Evolutionary conservation across 2,329 filamentous ascomycete genomes (phyloP).

Genomic region (Chaetomium sp.): DNA sequence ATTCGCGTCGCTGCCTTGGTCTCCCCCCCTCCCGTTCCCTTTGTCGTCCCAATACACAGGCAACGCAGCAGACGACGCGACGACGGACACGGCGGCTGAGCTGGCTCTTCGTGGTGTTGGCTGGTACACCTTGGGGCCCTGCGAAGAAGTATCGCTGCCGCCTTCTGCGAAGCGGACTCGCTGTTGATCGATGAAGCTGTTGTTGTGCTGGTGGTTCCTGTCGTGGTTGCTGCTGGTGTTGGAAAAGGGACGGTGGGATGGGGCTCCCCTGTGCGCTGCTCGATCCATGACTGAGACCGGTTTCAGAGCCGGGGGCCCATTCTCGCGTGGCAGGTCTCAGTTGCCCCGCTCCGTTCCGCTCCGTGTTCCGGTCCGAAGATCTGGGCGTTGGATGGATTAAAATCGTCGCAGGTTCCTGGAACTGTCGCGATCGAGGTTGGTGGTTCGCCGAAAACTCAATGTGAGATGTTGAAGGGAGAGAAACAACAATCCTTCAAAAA

Average conservation of each 20-base stretch:
- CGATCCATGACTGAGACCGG: constrained; percentile 12
- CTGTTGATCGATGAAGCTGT: neutral
- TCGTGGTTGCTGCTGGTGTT: neutral
- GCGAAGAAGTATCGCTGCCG: constrained; percentile 1
- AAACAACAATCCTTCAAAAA: neutral
- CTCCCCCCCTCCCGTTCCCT: constrained; percentile 4
- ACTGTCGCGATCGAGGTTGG: neutral
- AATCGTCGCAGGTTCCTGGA: neutral
- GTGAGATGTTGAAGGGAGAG: neutral
- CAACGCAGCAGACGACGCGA: neutral
- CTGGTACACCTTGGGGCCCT: constrained; percentile 5
- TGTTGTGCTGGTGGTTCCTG: neutral
- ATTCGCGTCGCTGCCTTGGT: constrained; percentile 18
- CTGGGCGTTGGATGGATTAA: neutral
- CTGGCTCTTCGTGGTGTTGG: neutral
- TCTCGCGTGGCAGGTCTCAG: constrained; percentile 2
- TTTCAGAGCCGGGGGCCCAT: constrained; percentile 18
- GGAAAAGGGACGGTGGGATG: constrained; percentile 4
- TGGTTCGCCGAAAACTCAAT: neutral
- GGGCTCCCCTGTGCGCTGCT: constrained; percentile 16
- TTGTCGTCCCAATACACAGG: constrained; percentile 27
- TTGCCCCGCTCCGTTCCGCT: constrained; percentile 4
- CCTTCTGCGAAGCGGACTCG: constrained; percentile 22
- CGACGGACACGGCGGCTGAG: neutral
- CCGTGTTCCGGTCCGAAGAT: neutral